Evolutionary conservation across 2,329 filamentous ascomycete genomes (phyloP).

Genomic region (Canariomyces notabilis): DNA sequence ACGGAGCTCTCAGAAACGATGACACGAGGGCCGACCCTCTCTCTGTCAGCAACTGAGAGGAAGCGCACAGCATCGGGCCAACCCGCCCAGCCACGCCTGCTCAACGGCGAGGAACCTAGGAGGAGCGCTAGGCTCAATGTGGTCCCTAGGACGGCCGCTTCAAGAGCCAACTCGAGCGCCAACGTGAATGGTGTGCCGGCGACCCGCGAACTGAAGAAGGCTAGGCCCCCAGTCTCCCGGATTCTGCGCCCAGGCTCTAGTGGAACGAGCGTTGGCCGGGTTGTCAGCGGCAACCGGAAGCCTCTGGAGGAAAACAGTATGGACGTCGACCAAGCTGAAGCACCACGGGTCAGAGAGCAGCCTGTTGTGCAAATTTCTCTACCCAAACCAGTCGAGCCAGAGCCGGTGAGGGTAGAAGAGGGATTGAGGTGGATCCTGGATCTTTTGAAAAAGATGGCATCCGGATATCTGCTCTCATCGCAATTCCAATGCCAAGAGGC

Average conservation of each 20-base stretch:
- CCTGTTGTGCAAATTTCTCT: slow-evolving; percentile 33
- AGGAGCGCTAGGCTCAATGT: slow-evolving; percentile 67
- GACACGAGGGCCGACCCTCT: slow-evolving; percentile 36
- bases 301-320: slow-evolving; percentile 60
- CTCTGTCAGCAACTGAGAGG: slow-evolving; percentile 54
- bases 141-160: slow-evolving; percentile 64
- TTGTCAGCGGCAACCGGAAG: slow-evolving; percentile 87
- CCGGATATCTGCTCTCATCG: slow-evolving; percentile 71
- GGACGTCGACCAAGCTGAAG: slow-evolving; percentile 66
- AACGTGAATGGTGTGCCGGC: slow-evolving; percentile 55
- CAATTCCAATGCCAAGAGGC: slow-evolving; percentile 77
- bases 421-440: slow-evolving; percentile 73
- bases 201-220: slow-evolving; percentile 75
- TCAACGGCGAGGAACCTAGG: slow-evolving; percentile 57
- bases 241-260: slow-evolving; percentile 62
- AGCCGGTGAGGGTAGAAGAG: slow-evolving; percentile 65
- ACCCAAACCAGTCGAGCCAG: slow-evolving; percentile 41
- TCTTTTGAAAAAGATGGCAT: slow-evolving; percentile 74
- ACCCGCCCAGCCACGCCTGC: slow-evolving; percentile 47
- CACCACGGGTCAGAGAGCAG: slow-evolving; percentile 40
- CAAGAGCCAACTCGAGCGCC: slow-evolving; percentile 56
- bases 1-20: slow-evolving; percentile 37
- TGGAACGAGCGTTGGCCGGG: slow-evolving; percentile 70
- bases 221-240: slow-evolving; percentile 65
- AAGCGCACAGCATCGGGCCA: slow-evolving; percentile 94